Base-by-base conservation (phyloP, 257 asterid genomes). In the Gentiana straminea region DNA sequence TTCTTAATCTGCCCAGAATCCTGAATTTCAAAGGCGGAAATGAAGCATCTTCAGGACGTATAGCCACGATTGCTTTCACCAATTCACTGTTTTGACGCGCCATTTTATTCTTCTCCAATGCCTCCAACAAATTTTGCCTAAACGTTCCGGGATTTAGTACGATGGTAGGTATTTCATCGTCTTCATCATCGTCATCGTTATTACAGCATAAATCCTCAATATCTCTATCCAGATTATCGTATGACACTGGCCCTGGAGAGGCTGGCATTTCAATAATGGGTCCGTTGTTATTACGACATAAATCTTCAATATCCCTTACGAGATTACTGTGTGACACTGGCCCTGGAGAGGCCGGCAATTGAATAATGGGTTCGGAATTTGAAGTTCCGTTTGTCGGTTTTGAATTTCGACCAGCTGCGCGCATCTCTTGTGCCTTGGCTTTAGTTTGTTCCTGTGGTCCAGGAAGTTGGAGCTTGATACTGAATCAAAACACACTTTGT, bases 251-350 rank as follows among this genome's bases (percentile, higher is more conserved):
- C 51, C 66, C 76, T 0, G 80, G 82, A 58, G 86, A 76, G 52
- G 57, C 9, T 35, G 94, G 90, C 33, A 69, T 32, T 69, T 84
- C 90, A 49, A 78, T n/a, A 6, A 75, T 73, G 3, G 86, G 85
- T 24, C 24, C 1, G 2, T 62, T 59, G 0, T 59, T 57, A 35
- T 70, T 71, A 45, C 36, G 36, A 1, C 35, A 33, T 2, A 66
- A 57, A 49, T 78, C 85, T 64, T 80, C 88, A 51, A 62, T 70
- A 58, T 70, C 79, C 49, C 37, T 43, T 33, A 61, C 64, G 59
- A 57, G 35, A 59, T 53, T 15, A 62, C 52, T 73, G 4, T 63
- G 72, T 15, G 71, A 59, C 54, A 61, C 52, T 7, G 62, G 63
- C 51, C 66, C 76, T 0, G 80, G 82, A 58, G 86, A 76, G 52